A percentile compares a stretch with the other conserved stretches of the same genome.
phyloP scores from a whole-genome alignment of 306 rosid species.

The Citrullus mucosospermus region DNA sequence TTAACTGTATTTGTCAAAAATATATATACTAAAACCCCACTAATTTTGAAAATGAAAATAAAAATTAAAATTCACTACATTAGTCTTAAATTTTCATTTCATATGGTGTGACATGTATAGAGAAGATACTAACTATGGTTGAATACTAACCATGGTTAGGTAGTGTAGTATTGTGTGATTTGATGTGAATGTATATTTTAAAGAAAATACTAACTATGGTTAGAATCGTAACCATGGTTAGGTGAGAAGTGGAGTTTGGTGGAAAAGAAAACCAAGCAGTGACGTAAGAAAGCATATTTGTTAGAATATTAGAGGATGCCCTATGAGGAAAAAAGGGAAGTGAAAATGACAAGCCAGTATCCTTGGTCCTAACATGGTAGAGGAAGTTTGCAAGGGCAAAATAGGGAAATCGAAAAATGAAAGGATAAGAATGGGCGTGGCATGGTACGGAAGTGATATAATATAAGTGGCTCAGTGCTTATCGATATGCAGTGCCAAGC shows the following conservation, averaged over 20 bases:
- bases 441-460: background rate
- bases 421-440: conserved; percentile 4
- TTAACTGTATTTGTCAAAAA: no score
- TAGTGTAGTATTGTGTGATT: no score
- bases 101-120: no score
- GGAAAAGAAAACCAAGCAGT: background rate
- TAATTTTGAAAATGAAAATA: no score
- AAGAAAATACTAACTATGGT: background rate
- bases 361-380: background rate
- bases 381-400: background rate
- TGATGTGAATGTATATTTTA: no score
- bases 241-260: background rate
- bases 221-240: background rate
- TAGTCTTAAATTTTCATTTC: no score
- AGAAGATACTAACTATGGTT: no score
- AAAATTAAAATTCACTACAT: no score
- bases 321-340: background rate
- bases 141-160: no score
- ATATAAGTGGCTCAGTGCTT: background rate
- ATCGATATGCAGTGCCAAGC: background rate
- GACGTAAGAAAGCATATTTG: background rate
- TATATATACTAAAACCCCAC: no score
- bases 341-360: background rate
- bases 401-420: background rate
- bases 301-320: background rate